Evolutionary conservation across 495 filamentous ascomycete species (phyloP).

Genomic region (Penicillium robsamsonii): DNA sequence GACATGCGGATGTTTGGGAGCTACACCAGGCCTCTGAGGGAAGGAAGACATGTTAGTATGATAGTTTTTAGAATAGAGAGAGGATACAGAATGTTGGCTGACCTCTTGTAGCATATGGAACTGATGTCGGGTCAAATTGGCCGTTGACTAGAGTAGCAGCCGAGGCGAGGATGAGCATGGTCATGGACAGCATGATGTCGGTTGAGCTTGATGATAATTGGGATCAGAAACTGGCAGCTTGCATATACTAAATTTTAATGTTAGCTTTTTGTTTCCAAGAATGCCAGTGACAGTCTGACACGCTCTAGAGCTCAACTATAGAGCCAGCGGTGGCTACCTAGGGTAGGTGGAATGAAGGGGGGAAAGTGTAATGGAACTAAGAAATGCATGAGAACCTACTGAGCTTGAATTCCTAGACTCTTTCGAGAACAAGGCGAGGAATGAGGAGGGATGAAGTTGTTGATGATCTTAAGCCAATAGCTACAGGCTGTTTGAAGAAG

Average conservation of each 20-base stretch:
- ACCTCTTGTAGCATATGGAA: slow-evolving; percentile 50
- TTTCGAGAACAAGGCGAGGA: slow-evolving; percentile 9
- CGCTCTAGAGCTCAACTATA: not conserved
- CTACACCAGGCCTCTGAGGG: slow-evolving; percentile 65
- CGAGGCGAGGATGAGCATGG: slow-evolving; percentile 32
- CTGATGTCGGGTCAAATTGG: slow-evolving; percentile 60
- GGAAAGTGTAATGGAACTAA: not conserved
- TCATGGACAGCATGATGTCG: slow-evolving; percentile 29
- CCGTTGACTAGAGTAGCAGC: slow-evolving; percentile 33
- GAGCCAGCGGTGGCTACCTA: slow-evolving; percentile 11
- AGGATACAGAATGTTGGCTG: slow-evolving; percentile 10
- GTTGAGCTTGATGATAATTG: not conserved
- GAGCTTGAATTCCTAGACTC: slow-evolving; percentile 7
- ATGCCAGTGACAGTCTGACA: not conserved
- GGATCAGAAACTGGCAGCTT: not conserved
- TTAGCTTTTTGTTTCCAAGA: not conserved
- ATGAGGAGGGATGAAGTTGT: slow-evolving; percentile 7
- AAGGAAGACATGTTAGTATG: not conserved
- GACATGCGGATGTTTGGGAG: slow-evolving; percentile 65
- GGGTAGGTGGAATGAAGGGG: slow-evolving; percentile 23
- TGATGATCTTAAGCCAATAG: slow-evolving; percentile 9
- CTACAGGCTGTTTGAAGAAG: slow-evolving; percentile 6
- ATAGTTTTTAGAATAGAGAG: slow-evolving; percentile 18
- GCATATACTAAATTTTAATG: not conserved
- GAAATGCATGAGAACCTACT: slow-evolving; percentile 17